These are phyloP conservation scores for Fusarium sp. DNA, from an alignment of 2,329 filamentous ascomycete genomes.

Conservation along the genomic window DNA sequence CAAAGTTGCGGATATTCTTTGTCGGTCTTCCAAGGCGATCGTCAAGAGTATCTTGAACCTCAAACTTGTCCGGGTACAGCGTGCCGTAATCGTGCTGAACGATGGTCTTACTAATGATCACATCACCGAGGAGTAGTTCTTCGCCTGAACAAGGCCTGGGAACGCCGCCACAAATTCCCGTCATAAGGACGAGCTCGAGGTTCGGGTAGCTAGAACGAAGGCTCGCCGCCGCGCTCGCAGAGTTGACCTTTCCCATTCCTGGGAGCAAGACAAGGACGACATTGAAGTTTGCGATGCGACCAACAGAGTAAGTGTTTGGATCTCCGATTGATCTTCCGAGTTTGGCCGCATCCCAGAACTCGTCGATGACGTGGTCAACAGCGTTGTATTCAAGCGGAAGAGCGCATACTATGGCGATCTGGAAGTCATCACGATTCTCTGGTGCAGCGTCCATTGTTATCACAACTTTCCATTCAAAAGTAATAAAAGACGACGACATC, in stretches of 20 bases:
- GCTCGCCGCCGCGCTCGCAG: conserved; percentile 46
- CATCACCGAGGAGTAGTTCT: conserved; percentile 52
- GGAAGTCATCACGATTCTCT: conserved; percentile 32
- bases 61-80: conserved; percentile 38
- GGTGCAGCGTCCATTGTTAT: background rate
- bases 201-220: conserved; percentile 54
- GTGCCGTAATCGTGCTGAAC: conserved; percentile 51
- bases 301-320: conserved; percentile 50
- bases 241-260: conserved; percentile 50
- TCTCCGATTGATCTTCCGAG: conserved; percentile 48
- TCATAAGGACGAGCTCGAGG: conserved; percentile 55
- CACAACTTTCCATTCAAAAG: no score
- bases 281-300: conserved; percentile 48
- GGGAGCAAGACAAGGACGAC: conserved; percentile 51
- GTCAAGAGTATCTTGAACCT: conserved; percentile 41
- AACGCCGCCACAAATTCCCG: conserved; percentile 60
- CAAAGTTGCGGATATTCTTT: conserved; percentile 7
- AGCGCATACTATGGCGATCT: conserved; percentile 51
- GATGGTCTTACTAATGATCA: conserved; percentile 51
- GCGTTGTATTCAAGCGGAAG: conserved; percentile 48
- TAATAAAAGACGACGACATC: no score
- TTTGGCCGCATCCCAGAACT: conserved; percentile 46
- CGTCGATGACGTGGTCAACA: conserved; percentile 43
- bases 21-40: conserved; percentile 40
- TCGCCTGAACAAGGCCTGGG: conserved; percentile 38